phyloP scores from a whole-genome alignment of 106 monocot genomes.

The Dioscorea dumetorum region DNA sequence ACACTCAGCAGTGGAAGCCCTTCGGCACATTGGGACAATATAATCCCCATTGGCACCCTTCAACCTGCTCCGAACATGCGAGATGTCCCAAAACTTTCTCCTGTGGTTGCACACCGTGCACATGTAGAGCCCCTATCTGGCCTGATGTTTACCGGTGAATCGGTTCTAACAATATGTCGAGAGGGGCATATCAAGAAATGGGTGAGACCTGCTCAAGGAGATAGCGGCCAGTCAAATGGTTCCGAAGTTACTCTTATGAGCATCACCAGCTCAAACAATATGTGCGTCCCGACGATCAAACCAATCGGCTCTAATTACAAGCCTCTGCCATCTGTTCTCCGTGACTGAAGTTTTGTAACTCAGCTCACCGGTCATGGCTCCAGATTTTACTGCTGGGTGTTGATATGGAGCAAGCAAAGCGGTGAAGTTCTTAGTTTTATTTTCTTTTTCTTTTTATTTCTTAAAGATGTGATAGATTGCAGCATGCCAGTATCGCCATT shows the following conservation, averaged over 20 bases:
- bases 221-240: slow-evolving; percentile 25
- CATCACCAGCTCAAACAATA: slow-evolving; percentile 32
- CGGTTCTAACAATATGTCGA: slow-evolving; percentile 66
- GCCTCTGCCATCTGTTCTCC: slow-evolving; percentile 38
- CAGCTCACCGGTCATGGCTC: background rate
- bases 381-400: too few relatives aligned
- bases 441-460: slow-evolving; percentile 1
- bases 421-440: background rate
- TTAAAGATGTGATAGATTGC: background rate
- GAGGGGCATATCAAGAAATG: slow-evolving; percentile 86
- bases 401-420: background rate
- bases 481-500: slow-evolving; percentile 11
- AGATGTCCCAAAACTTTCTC: slow-evolving; percentile 86
- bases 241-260: slow-evolving; percentile 22
- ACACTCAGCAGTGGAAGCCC: slow-evolving; percentile 75
- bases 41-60: slow-evolving; percentile 50
- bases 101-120: slow-evolving; percentile 72
- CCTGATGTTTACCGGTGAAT: slow-evolving; percentile 66
- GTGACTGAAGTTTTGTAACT: slow-evolving; percentile 1
- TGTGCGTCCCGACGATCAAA: slow-evolving; percentile 22
- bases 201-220: slow-evolving; percentile 50
- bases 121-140: slow-evolving; percentile 82
- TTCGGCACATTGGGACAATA: slow-evolving; percentile 72
- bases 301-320: slow-evolving; percentile 35
- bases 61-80: slow-evolving; percentile 85